These are phyloP conservation scores for Murraya paniculata DNA, from an alignment of 345 rosid species.

Conservation along the genomic window DNA sequence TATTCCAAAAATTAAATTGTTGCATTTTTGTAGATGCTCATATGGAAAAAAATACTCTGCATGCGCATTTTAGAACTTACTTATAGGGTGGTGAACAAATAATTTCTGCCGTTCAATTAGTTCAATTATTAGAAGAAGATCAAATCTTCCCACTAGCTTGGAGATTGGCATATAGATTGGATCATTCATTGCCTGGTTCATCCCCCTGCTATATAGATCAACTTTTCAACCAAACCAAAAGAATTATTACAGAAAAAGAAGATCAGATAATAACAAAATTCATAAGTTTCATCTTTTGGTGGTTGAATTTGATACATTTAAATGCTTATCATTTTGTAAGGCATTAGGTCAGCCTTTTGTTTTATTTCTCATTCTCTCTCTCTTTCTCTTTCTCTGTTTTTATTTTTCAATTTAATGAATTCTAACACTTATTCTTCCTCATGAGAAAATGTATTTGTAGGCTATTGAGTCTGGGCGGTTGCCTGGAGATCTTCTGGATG, in stretches of 20 bases:
- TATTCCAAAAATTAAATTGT: background rate
- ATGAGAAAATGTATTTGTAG: slow-evolving; percentile 31
- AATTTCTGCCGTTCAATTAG: background rate
- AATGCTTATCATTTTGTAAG: background rate
- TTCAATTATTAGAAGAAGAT: slow-evolving; percentile 5
- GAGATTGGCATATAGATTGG: background rate
- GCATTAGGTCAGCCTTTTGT: background rate
- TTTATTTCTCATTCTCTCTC: no score
- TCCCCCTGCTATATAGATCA: background rate
- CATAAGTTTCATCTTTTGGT: background rate
- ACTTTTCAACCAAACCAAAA: background rate
- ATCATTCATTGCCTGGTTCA: background rate
- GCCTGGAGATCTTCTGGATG: slow-evolving; percentile 80
- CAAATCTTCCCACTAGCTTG: background rate
- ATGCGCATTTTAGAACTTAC: background rate
- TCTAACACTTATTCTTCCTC: background rate
- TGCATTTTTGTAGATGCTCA: background rate
- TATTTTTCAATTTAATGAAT: background rate
- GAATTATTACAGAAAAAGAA: background rate
- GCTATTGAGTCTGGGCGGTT: slow-evolving; percentile 89
- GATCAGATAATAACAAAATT: background rate
- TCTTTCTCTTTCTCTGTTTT: no score
- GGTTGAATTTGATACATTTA: background rate
- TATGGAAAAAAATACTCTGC: background rate
- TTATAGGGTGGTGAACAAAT: background rate